These are phyloP conservation scores for Phaseolus lunatus DNA, from an alignment of 306 rosid species.

Conservation along the genomic window DNA sequence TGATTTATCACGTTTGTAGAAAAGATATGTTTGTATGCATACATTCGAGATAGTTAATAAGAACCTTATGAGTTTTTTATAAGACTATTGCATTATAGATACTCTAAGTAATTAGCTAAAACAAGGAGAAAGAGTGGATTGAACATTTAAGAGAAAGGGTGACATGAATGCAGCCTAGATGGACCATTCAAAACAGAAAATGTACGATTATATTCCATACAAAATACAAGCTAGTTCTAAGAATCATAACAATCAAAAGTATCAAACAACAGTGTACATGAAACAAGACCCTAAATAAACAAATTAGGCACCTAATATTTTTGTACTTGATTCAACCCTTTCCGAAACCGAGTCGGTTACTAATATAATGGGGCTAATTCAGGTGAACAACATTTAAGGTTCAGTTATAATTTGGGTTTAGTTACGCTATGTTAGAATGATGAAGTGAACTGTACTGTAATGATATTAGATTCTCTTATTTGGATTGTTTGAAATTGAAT, in stretches of 20 bases:
- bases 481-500: not conserved
- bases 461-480: not conserved
- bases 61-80: too few species aligned
- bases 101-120: conserved; percentile 7
- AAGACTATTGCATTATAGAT: too few species aligned
- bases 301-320: not conserved
- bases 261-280: not conserved
- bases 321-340: conserved; percentile 14
- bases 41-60: conserved; percentile 13
- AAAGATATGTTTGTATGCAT: not conserved
- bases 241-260: conserved; percentile 21
- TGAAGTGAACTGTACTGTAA: not conserved
- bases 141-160: not conserved
- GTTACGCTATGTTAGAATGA: not conserved
- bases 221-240: conserved; percentile 28
- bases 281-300: conserved; percentile 36
- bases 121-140: not conserved
- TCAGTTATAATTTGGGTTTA: conserved; percentile 18
- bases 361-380: not conserved
- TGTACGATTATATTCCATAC: not conserved
- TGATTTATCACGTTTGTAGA: not conserved
- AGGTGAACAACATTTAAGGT: not conserved
- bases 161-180: conserved; percentile 32
- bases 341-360: not conserved
- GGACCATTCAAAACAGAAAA: conserved; percentile 15